Percentiles rank a stretch among this genome's conserved stretches.
phyloP scores from a whole-genome alignment of 2,329 filamentous ascomycete species.

The Drechslerella dactyloides region DNA sequence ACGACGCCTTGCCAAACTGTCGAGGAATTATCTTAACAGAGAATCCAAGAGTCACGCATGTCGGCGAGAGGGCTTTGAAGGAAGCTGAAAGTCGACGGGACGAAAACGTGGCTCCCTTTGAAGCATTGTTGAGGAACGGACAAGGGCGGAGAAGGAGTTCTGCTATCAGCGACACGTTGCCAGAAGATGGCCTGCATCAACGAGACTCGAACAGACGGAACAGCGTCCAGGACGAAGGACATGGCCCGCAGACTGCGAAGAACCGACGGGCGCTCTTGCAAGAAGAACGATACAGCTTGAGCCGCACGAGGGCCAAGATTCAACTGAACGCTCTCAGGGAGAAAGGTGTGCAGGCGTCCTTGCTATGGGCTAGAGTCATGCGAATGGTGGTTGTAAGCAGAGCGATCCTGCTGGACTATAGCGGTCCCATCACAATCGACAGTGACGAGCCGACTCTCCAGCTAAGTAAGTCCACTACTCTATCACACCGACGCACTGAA shows the following conservation, averaged over 20 bases:
- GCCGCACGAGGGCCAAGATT: slow-evolving; percentile 36
- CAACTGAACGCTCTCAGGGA: slow-evolving; percentile 39
- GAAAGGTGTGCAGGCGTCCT: slow-evolving; percentile 37
- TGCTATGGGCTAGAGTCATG: slow-evolving; percentile 43
- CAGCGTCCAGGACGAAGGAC: slow-evolving; percentile 30
- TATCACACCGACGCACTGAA: no score
- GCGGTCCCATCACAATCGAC: slow-evolving; percentile 25
- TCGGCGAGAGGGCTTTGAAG: slow-evolving; percentile 26
- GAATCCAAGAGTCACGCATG: slow-evolving; percentile 28
- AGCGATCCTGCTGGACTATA: slow-evolving; percentile 36
- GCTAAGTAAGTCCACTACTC: slow-evolving; percentile 12
- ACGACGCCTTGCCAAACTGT: slow-evolving; percentile 30
- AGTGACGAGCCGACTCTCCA: slow-evolving; percentile 23
- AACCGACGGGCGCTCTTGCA: slow-evolving; percentile 22
- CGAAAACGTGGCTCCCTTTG: slow-evolving; percentile 31
- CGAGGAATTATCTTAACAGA: slow-evolving; percentile 36
- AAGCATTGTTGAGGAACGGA: slow-evolving; percentile 40
- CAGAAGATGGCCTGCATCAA: slow-evolving; percentile 12
- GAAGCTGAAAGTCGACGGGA: slow-evolving; percentile 42
- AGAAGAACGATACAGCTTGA: slow-evolving; percentile 39
- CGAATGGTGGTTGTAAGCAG: slow-evolving; percentile 42
- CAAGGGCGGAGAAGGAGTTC: slow-evolving; percentile 37
- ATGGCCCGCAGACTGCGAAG: not conserved
- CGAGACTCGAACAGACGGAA: slow-evolving; percentile 24
- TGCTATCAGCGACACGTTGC: slow-evolving; percentile 20